Percentiles rank a stretch among this genome's conserved stretches.
Evolutionary conservation across 2,329 filamentous ascomycete genomes (phyloP).

Genomic region (Fusarium zealandicum): DNA sequence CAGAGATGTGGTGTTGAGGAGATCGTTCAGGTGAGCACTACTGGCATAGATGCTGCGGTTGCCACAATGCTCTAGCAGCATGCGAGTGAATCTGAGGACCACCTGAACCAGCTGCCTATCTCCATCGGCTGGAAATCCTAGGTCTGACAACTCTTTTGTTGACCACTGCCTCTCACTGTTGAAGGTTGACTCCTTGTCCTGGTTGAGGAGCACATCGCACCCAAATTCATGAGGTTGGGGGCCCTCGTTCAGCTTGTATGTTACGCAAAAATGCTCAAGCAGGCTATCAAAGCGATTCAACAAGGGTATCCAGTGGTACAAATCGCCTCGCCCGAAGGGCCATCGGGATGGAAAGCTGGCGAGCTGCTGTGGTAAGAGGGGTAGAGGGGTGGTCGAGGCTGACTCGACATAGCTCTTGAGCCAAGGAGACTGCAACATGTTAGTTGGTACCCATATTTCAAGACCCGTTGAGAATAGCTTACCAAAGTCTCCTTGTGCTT

Average conservation of each 20-base stretch:
- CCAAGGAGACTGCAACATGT: conserved; percentile 75
- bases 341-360: conserved; percentile 84
- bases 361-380: conserved; percentile 79
- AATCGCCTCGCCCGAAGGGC: conserved; percentile 93
- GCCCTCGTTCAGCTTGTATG: conserved; percentile 80
- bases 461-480: conserved; percentile 40
- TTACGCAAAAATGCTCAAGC: conserved; percentile 79
- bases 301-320: conserved; percentile 97
- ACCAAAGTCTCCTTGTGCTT: conserved; percentile 74
- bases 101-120: conserved; percentile 82
- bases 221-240: conserved; percentile 82
- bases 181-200: conserved; percentile 59
- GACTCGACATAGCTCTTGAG: conserved; percentile 80
- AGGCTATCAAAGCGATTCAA: conserved; percentile 93
- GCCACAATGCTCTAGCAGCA: conserved; percentile 92
- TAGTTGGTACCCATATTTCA: conserved; percentile 38
- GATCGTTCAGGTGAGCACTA: conserved; percentile 85
- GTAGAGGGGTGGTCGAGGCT: conserved; percentile 73
- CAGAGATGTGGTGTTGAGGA: conserved; percentile 86
- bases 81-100: conserved; percentile 83
- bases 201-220: conserved; percentile 68
- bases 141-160: conserved; percentile 56
- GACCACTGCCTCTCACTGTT: conserved; percentile 57
- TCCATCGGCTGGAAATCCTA: conserved; percentile 76
- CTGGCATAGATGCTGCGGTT: conserved; percentile 97